phyloP scores from a whole-genome alignment of 164 flowering plant genomes.

The Magnolia officinalis region DNA sequence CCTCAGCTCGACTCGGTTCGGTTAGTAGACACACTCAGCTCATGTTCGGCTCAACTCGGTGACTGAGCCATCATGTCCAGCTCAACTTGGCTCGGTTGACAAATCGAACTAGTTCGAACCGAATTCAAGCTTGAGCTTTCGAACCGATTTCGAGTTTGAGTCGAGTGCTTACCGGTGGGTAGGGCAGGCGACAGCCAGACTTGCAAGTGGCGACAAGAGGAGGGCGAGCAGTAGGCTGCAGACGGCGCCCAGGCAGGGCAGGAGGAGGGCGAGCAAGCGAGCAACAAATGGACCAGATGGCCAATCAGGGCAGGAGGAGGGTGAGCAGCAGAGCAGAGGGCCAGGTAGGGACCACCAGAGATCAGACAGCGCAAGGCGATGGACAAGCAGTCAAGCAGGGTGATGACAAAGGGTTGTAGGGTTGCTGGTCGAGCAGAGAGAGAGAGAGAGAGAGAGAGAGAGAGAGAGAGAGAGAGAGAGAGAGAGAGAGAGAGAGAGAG shows the following conservation, averaged over 20 bases:
- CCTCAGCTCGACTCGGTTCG: too few relatives aligned
- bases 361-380: background rate
- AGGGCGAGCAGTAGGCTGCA: slow-evolving; percentile 10
- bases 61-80: too few relatives aligned
- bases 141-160: too few relatives aligned
- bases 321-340: background rate
- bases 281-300: slow-evolving; percentile 2
- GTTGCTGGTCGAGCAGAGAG: too few relatives aligned
- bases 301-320: background rate
- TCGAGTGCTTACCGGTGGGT: too few relatives aligned
- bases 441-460: background rate
- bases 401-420: background rate
- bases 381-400: background rate
- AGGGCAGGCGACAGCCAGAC: too few relatives aligned
- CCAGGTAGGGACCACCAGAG: background rate
- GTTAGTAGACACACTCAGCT: too few relatives aligned
- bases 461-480: background rate
- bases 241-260: slow-evolving; percentile 32
- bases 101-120: too few relatives aligned
- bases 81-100: too few relatives aligned
- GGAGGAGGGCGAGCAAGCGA: too few relatives aligned
- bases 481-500: background rate
- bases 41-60: too few relatives aligned
- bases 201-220: slow-evolving; percentile 1
- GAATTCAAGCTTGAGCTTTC: too few relatives aligned